Evolutionary conservation across 768 basidiomycete species (phyloP).

Genomic region (Trametes cubensis): DNA sequence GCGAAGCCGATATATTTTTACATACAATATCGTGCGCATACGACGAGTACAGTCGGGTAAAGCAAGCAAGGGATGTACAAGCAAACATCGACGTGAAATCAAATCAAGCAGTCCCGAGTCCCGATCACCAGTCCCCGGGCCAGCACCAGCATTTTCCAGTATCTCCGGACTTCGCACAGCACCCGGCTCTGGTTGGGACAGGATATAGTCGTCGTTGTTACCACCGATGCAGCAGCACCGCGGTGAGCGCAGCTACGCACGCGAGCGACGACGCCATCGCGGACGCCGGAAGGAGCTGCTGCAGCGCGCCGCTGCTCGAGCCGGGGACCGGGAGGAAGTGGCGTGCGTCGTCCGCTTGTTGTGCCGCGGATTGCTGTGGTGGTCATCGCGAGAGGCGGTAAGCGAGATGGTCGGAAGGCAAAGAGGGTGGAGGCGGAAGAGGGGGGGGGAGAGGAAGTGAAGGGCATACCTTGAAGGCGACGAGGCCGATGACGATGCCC

Average conservation of each 20-base stretch:
- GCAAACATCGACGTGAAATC: neutral
- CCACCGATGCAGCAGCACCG: conserved; percentile 11
- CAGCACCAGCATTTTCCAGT: neutral
- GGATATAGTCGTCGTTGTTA: neutral
- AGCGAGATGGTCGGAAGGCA: no score
- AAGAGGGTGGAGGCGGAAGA: neutral
- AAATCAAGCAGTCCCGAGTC: neutral
- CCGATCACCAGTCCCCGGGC: neutral
- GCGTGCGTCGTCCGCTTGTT: conserved; percentile 53
- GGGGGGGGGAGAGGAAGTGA: neutral
- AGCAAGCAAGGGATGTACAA: neutral
- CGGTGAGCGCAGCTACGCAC: conserved; percentile 3
- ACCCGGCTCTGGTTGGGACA: neutral
- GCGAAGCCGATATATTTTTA: no score
- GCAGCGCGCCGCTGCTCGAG: conserved; percentile 33
- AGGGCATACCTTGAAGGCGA: conserved; percentile 71
- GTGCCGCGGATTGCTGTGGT: conserved; percentile 57
- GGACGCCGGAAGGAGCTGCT: neutral
- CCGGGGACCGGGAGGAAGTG: conserved; percentile 68
- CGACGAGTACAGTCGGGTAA: no score
- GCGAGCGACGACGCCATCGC: neutral
- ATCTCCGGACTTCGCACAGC: neutral
- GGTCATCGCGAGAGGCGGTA: neutral
- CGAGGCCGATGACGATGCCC: conserved; percentile 77
- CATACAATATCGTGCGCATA: no score